Evolutionary conservation across 2,329 filamentous ascomycete species (phyloP), one percentile per base, ranked within the genome.

Genomic region (Trichophyton benhamiae): DNA sequence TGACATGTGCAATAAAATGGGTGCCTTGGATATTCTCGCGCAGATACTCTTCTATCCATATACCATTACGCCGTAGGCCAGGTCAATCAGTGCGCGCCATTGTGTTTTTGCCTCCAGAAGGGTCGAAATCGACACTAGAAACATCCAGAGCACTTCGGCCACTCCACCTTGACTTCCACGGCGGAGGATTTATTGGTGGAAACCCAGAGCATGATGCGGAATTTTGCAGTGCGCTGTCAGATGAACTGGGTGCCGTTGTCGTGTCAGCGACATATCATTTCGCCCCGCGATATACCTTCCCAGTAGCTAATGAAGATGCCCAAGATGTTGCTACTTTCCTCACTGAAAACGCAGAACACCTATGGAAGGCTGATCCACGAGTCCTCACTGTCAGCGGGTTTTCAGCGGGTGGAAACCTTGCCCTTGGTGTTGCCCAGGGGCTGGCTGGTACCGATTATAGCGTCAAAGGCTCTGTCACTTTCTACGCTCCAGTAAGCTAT

Each of bases 371-470:
- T 1, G 75, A 79, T 66, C 67, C 73, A 2, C 66, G 68, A 1
- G 63, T 76, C 3, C 67, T 80, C 61, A 80, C 78, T 0, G 67
- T 78, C 1, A 72, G 74, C 27, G 79, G 79, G 0, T 72, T 73
- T 33, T 78, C 76, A 0, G 75, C 74, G 0, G 79, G 79, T 5
- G 78, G 71, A 0, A 78, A 76, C 62, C 67, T 81, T 6, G 76
- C 75, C 1, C 61, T 81, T 6, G 70, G 68, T 2, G 65, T 71
- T 44, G 66, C 67, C 17, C 65, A 68, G 61, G 46, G 63, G 22
- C 57, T 68, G 30, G 70, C 72, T 63, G 33, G 66, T 61, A 11
- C 64, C 60, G 30, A 72, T 65, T 4, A 55, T 36, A 66, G 63
- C 3, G 68, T 75, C n/a, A 75, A 75, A 61, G 78, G 72, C 1